phyloP scores from a whole-genome alignment of 2,329 filamentous ascomycete species.

The Alternaria dauci region DNA sequence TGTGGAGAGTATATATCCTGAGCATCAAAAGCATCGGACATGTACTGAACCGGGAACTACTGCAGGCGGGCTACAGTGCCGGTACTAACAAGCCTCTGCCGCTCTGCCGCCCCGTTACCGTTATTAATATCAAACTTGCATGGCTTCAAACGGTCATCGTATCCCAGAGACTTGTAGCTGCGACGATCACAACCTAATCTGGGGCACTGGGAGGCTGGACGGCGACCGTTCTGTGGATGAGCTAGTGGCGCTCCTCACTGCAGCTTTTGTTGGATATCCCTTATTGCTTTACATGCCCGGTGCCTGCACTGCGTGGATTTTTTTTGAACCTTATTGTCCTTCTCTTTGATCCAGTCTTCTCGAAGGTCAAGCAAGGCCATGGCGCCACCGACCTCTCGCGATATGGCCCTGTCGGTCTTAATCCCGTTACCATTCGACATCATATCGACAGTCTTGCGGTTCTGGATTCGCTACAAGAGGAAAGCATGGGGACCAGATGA shows the following conservation, averaged over 20 bases:
- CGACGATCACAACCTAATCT: neutral
- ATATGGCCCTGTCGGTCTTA: conserved; percentile 13
- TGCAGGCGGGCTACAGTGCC: neutral
- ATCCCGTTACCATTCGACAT: conserved; percentile 9
- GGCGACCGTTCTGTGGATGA: neutral
- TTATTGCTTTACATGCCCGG: conserved; percentile 1
- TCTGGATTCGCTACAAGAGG: conserved; percentile 15
- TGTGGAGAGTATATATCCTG: neutral
- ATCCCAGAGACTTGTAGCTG: neutral
- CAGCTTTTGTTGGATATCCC: neutral
- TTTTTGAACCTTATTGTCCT: neutral
- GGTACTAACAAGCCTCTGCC: neutral
- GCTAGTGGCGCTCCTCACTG: neutral
- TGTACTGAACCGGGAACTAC: conserved; percentile 1
- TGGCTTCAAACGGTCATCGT: neutral
- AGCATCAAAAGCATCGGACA: neutral
- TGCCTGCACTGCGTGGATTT: neutral
- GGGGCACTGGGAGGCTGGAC: neutral
- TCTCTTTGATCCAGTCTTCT: neutral
- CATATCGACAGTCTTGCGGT: conserved; percentile 8
- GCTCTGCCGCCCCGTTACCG: neutral
- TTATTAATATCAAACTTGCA: conserved; percentile 1
- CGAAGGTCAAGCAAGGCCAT: neutral
- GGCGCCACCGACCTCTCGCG: conserved; percentile 14
- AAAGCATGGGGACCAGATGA: conserved; percentile 15